These are phyloP conservation scores for Colletotrichum somersetense DNA, from an alignment of 2,329 filamentous ascomycete species.

Conservation along the genomic window DNA sequence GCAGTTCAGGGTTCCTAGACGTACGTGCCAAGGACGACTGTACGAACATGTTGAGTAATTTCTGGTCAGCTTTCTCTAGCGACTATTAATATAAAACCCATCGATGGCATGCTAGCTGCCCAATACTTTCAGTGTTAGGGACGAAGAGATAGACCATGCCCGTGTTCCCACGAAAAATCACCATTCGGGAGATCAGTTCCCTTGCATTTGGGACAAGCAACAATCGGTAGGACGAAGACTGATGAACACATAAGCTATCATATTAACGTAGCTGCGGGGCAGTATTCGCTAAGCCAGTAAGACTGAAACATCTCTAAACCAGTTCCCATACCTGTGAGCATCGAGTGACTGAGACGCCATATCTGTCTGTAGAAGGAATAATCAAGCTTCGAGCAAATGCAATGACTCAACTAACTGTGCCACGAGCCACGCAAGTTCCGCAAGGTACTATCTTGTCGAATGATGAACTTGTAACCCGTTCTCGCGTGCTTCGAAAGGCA, in stretches of 20 bases:
- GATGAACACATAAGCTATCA: too few relatives aligned
- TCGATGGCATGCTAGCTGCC: too few relatives aligned
- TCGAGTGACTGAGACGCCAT: background rate
- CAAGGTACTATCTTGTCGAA: background rate
- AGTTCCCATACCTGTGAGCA: background rate
- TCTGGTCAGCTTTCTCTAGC: background rate
- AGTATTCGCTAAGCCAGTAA: too few relatives aligned
- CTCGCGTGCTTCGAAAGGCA: background rate
- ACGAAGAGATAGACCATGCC: background rate
- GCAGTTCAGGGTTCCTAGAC: background rate
- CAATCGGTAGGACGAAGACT: background rate
- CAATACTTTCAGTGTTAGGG: background rate
- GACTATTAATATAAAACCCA: background rate
- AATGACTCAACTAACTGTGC: background rate
- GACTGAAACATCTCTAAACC: background rate
- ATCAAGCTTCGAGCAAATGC: background rate
- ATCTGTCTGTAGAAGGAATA: background rate
- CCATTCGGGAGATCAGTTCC: background rate
- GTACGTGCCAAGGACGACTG: background rate
- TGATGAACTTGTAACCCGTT: background rate
- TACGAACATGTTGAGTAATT: background rate
- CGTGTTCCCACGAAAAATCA: background rate
- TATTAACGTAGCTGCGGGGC: background rate
- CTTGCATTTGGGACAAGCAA: background rate
- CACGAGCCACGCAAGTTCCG: background rate